Evolutionary conservation across 108 stramenopile genomes (phyloP), one percentile per base, ranked within the genome.

Genomic region (Cyclotella choctawhatcheeana): DNA sequence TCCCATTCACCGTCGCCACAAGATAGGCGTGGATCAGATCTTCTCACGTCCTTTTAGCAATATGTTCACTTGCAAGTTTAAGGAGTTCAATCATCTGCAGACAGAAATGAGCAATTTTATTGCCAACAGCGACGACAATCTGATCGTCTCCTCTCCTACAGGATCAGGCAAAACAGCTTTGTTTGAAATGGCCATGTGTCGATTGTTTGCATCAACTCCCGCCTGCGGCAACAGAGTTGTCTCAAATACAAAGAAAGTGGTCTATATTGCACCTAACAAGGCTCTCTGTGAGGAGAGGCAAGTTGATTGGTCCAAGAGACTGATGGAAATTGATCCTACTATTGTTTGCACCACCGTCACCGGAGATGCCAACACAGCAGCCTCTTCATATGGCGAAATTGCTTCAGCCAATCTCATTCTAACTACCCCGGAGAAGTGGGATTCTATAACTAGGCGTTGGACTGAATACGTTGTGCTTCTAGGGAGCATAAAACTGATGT

Each of bases 101-200:
- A 90, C 94, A 7, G 90, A 90, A 77, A 58, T 95, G 58, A 21
- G 27, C 26, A 47, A 67, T n/a, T 21, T 53, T 29, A 56, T 56
- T 56, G 55, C 55, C 55, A 56, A 56, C 29, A 56, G 55, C 30
- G 55, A 96, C 69, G 90, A 93, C 60, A 97, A 98, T 76, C 77
- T 99, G 10, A 93, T 99, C 13, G 87, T 99, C 2, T 94, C 95
- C 31, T 98, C 99, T 13, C 99, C 99, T 22, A 99, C 99, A 6
- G 98, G 99, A 0, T 93, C 97, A 0, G 99, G 99, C 14, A 99
- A 99, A 78, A 98, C 98, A 0, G 83, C 69, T 1, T 64, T 97
- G 52, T 96, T 98, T 64, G 98, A 98, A 78, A 95, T 97, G 93
- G 97, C 97, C 18, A 91, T 98, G 77, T 88, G 86, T 12, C 72